Base-by-base conservation (phyloP, 108 stramenopile genomes). In the Nitzschia sp. region DNA sequence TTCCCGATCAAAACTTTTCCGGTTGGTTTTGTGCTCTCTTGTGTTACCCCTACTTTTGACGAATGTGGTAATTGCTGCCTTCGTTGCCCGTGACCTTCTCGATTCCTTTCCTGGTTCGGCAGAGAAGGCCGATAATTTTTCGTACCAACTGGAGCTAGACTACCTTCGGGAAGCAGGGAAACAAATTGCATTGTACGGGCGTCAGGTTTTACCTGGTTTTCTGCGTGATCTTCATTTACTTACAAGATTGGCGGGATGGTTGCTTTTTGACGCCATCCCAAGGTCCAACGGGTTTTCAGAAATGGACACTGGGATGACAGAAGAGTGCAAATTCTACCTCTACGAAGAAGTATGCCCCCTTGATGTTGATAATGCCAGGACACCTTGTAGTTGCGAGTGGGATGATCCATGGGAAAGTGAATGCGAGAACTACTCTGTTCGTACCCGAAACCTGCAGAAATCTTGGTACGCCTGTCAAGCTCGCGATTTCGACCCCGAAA, bases 351-450 rank as follows among this genome's bases (percentile, higher is more conserved):
- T 65, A 22, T 85, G 83, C 46, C 75, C 63, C 12, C 69, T 67
- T 40, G 44, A 70, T 21, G 48, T 19, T 11, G 59, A 76, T 52
- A 9, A 43, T 17, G 52, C 17, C 3, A 51, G 72, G 52, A 57
- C 69, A 2, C 78, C 73, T 10, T 85, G 83, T 41, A 63, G 63
- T 44, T 85, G 83, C 41, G 78, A 62, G 17, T 85, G 83, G 83
- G 72, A 77, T 34, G 78, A 79, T 59, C 67, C 48, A 14, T 70
- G 69, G 60, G 64, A 62, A 3, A 20, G 51, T 29, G 20, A 20
- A 39, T 82, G 77, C 48, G 37, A 67, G 3, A 29, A 67, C 21
- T 63, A 55, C 51, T 44, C 42, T 44, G 40, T 58, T 14, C 42
- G 71, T 15, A 60, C 79, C 10, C 54, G 79, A 52, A 42, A 58